These are phyloP conservation scores for Vaccinium macrocarpon DNA, from an alignment of 148 eudicot species.

Conservation along the genomic window DNA sequence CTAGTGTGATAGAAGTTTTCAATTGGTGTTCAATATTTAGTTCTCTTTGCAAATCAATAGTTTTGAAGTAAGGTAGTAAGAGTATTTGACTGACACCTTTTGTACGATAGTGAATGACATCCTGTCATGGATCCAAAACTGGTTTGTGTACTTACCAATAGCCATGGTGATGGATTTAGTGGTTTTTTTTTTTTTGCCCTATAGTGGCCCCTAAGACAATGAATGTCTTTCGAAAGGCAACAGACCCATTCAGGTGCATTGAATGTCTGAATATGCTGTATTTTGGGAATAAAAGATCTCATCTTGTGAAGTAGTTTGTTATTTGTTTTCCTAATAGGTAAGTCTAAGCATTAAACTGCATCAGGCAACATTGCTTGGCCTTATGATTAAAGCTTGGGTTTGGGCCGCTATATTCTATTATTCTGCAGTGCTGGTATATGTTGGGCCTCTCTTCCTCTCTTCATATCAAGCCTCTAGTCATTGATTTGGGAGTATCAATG, in stretches of 20 bases:
- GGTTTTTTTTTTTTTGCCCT: background rate
- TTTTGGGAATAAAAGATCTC: background rate
- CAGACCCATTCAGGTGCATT: background rate
- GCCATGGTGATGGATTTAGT: background rate
- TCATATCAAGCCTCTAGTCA: background rate
- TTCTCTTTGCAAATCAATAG: background rate
- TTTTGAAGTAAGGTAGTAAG: background rate
- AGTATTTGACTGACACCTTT: background rate
- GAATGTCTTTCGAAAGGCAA: background rate
- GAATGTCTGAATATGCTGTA: background rate
- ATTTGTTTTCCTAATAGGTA: background rate
- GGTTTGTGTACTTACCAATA: background rate
- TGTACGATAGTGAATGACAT: background rate
- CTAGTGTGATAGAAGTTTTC: background rate
- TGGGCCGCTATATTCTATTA: background rate
- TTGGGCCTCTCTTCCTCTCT: background rate
- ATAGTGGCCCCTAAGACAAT: background rate
- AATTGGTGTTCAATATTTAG: background rate
- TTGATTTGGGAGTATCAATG: background rate
- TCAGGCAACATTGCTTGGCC: conserved; percentile 4
- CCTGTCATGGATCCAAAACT: background rate
- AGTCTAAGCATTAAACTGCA: background rate
- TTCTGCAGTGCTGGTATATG: background rate
- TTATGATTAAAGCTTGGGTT: background rate
- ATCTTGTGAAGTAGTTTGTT: background rate